Base-by-base conservation (phyloP, 2,329 filamentous ascomycete species). In the Trichoderma atrobrunneum region DNA sequence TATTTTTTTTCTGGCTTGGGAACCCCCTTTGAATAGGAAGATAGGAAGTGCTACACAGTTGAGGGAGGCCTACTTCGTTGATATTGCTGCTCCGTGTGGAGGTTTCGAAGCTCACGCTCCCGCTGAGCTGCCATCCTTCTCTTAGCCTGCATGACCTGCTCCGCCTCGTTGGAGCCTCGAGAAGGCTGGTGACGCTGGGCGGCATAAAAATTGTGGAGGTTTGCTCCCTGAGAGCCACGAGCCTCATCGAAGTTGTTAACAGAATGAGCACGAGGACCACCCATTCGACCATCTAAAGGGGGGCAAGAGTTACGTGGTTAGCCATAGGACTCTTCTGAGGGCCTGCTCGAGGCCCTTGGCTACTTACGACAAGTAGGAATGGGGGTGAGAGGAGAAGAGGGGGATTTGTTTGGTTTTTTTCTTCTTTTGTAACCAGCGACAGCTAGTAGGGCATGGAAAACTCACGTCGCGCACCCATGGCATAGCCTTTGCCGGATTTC, bases 11-110 rank as follows among this genome's bases (percentile, higher is more conserved):
- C 60, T 70, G 28, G 43, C 30, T 54, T 61, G 77, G 79, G 76
- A 78, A 75, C 76, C 78, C 74, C 75, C 16, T 78, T 77, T 76
- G 76, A 62, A 70, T 62, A 70, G 66, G 66, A 70, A 70, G 75
- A 78, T 79, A 83, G 80, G 78, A 78, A 79, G 75, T 86, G 88
- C 89, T 91, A 92, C 89, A 88, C 88, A 89, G 89, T 87, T 88
- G 88, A 89, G 89, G 90, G 89, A 84, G 90, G 90, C 92, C 90
- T 93, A 98, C 96, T 98, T 93, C 95, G 92, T 88, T 98, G 97
- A 86, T 97, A 98, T 90, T 99, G 96, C 90, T 99, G 96, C 90
- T 99, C 96, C 86, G 98, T 97, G 86, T 99, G 96, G 86, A 98
- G 97, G 86, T 98, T 99, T 85, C 96, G 94, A 84, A 99, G 91